Percentiles rank a stretch among this genome's conserved stretches.
phyloP scores from a whole-genome alignment of 495 filamentous ascomycete genomes.

The Trichoderma virens region DNA sequence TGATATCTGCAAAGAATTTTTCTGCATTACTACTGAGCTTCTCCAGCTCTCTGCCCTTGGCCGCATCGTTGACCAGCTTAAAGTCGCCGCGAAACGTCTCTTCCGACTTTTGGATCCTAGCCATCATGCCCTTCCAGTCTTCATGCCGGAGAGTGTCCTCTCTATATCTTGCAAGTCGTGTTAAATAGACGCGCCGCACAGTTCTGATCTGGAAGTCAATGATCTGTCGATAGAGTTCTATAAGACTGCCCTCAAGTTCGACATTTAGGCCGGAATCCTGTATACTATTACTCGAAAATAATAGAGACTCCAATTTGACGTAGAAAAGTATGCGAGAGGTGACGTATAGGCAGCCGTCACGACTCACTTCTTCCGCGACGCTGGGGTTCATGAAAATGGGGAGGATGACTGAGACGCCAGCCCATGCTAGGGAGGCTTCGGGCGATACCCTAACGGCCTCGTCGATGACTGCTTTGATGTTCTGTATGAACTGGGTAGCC shows the following conservation, averaged over 20 bases:
- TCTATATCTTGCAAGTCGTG: neutral
- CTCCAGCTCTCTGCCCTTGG: neutral
- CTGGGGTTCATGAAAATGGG: neutral
- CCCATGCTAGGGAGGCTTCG: neutral
- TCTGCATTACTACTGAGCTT: neutral
- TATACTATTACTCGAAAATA: neutral
- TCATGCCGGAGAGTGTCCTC: neutral
- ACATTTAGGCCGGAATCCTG: neutral
- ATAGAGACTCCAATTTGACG: neutral
- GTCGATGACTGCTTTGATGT: neutral
- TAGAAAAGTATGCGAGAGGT: neutral
- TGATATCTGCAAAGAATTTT: neutral
- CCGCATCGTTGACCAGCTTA: neutral
- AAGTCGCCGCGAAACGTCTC: neutral
- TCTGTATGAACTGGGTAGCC: neutral
- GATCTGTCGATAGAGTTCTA: neutral
- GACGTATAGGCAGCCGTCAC: neutral
- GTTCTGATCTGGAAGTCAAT: neutral
- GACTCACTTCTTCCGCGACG: neutral
- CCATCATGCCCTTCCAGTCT: neutral
- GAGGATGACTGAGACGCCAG: neutral
- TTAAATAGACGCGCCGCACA: neutral
- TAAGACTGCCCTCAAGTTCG: neutral
- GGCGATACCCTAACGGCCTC: neutral
- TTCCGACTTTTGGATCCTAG: neutral